Conservation (phyloP, 805 yeast species). For the Saturnispora ahearnii region DNA sequence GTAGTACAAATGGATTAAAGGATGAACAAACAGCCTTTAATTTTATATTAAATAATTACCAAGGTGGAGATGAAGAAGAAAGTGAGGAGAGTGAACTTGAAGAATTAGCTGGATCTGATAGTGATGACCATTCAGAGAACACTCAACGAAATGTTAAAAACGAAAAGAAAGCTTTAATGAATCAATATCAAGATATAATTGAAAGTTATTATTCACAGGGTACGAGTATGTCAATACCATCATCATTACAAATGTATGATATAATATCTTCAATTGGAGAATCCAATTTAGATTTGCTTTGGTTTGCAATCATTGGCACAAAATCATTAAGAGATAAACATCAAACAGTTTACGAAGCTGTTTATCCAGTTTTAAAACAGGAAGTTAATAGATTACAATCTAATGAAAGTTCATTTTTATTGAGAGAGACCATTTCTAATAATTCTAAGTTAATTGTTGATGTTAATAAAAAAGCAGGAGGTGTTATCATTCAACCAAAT, state of each 20-base stretch:
- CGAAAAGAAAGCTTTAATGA: constrained; percentile 33
- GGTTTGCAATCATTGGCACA: constrained; percentile 87
- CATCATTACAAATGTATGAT: constrained; percentile 73
- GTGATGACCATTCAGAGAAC: constrained; percentile 19
- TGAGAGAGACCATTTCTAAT: background rate
- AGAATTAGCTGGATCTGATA: constrained; percentile 25
- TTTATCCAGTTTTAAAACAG: constrained; percentile 68
- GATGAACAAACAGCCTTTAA: constrained; percentile 57
- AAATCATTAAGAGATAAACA: constrained; percentile 66
- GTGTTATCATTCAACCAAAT: constrained; percentile 47
- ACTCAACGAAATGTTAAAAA: constrained; percentile 25
- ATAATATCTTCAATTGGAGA: constrained; percentile 77
- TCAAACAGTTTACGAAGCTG: constrained; percentile 63
- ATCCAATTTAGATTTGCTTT: constrained; percentile 55
- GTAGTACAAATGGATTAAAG: constrained; percentile 52
- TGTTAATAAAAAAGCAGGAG: constrained; percentile 27
- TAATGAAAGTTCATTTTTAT: constrained; percentile 8
- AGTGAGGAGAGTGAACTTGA: constrained; percentile 27
- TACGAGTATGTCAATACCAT: constrained; percentile 62
- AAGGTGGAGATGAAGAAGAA: constrained; percentile 30
- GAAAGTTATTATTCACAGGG: constrained; percentile 82
- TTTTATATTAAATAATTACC: constrained; percentile 35
- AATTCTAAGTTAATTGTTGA: constrained; percentile 12
- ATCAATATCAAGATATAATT: constrained; percentile 43
- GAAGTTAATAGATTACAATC: constrained; percentile 67